These are phyloP conservation scores for Balansia obtecta DNA, from an alignment of 2,329 filamentous ascomycete genomes.

Conservation along the genomic window DNA sequence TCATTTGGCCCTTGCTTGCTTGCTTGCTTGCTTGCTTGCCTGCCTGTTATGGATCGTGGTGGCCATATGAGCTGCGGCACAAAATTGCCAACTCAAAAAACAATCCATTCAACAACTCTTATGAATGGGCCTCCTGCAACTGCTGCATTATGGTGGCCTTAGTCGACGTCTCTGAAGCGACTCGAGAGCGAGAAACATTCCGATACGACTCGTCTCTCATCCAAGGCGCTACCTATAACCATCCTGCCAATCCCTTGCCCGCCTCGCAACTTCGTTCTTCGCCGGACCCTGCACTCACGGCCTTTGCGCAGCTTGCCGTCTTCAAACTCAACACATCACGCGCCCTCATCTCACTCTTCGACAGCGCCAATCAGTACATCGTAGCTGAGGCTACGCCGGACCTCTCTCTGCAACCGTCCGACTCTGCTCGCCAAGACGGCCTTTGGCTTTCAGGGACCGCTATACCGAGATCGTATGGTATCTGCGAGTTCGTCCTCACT, in stretches of 20 bases:
- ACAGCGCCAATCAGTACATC: conserved; percentile 30
- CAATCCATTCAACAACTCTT: too few species aligned
- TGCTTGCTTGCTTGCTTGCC: too few species aligned
- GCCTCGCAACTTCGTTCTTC: conserved; percentile 11
- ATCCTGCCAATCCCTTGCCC: neutral
- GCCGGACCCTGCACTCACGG: conserved; percentile 25
- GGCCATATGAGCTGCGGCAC: neutral
- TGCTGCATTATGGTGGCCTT: neutral
- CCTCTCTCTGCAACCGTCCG: conserved; percentile 1
- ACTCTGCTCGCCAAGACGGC: neutral
- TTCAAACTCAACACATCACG: conserved; percentile 28
- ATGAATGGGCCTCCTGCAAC: neutral
- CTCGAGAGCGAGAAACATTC: conserved; percentile 3
- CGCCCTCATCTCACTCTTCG: conserved; percentile 34
- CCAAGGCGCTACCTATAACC: neutral
- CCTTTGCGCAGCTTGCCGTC: conserved; percentile 33
- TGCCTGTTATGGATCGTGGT: too few species aligned
- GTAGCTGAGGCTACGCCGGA: conserved; percentile 31
- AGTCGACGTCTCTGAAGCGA: conserved; percentile 2
- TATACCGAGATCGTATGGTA: conserved; percentile 12
- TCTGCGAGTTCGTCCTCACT: conserved; percentile 3
- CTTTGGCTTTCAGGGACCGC: conserved; percentile 12
- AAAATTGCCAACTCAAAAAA: neutral
- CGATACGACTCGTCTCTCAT: conserved; percentile 3
- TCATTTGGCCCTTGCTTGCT: too few species aligned